Evolutionary conservation across 768 basidiomycete genomes (phyloP), one percentile per base, ranked within the genome.

Genomic region (Phanerochaete sordida): DNA sequence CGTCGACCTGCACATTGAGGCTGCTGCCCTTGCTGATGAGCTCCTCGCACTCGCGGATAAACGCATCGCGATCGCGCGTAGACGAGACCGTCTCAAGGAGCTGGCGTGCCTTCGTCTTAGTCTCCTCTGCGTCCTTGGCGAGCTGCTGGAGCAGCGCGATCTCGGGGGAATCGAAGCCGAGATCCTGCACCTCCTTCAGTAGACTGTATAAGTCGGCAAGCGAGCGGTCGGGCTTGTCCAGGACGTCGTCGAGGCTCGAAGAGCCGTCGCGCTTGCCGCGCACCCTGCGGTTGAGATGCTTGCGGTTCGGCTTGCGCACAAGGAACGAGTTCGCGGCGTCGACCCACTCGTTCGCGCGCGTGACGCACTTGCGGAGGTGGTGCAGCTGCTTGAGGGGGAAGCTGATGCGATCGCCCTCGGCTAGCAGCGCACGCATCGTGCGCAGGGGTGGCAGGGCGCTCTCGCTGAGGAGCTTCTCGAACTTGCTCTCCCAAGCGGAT

Each of bases 371-470:
- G 47, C 88, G 83, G 37, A 98, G 81, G 49, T 82, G 75, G 28
- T 76, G 72, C 57, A 95, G 78, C 72, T 95, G 92, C 1, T 85
- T 79, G 15, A 95, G 81, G 31, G 81, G 78, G 68, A 85, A 84
- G 58, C 83, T 87, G 72, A 95, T 91, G 57, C 89, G 90, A 65
- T 97, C 93, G 15, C 90, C 95, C 71, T 97, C 95, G 0, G 89
- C 84, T 26, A 94, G 79, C n/a, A 95, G 75, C 8, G 90, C 86
- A 43, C 90, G 86, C 60, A 98, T 82, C 35, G 83, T 84, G 39
- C 91, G 89, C 35, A 96, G 81, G 0, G 83, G 70, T 15, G 95
- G 95, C 15, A 86, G 81, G 13, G 84, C 80, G 35, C 82, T 88
- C 62, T 91, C 90, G 6, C 75, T 74, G 33, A 98, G 75, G 1